Conservation (phyloP, 129 eudicot genomes). For the Saposhnikovia divaricata region DNA sequence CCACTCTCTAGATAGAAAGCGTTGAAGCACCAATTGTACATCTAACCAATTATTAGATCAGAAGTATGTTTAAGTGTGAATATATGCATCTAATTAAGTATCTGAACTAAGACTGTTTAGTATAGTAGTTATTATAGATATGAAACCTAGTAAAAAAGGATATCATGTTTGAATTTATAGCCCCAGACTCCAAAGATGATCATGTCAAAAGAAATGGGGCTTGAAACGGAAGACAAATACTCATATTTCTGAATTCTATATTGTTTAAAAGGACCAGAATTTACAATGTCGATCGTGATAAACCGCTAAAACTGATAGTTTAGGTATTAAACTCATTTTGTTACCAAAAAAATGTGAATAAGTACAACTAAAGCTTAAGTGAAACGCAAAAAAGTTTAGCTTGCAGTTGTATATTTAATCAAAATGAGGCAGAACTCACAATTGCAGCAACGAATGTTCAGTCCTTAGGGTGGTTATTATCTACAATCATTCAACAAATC, state of each 20-base stretch:
- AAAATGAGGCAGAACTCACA: background rate
- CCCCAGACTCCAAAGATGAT: background rate
- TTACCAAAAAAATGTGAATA: background rate
- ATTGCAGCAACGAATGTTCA: background rate
- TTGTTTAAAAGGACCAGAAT: background rate
- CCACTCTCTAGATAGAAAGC: background rate
- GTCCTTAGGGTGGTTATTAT: background rate
- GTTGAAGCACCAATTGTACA: background rate
- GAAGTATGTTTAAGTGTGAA: background rate
- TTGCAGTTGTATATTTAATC: background rate
- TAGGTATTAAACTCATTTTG: background rate
- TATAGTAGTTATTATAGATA: too few species aligned
- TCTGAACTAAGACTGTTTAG: background rate
- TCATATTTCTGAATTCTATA: background rate
- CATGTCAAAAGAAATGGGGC: background rate
- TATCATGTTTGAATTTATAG: background rate
- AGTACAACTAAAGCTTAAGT: background rate
- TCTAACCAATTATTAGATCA: background rate
- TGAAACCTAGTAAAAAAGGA: too few species aligned
- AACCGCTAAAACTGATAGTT: background rate
- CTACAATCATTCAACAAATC: background rate
- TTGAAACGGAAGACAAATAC: background rate
- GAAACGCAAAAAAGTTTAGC: background rate
- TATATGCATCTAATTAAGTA: background rate
- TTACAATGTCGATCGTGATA: background rate